phyloP scores from a whole-genome alignment of 2,329 filamentous ascomycete species.

The Claviceps capensis region DNA sequence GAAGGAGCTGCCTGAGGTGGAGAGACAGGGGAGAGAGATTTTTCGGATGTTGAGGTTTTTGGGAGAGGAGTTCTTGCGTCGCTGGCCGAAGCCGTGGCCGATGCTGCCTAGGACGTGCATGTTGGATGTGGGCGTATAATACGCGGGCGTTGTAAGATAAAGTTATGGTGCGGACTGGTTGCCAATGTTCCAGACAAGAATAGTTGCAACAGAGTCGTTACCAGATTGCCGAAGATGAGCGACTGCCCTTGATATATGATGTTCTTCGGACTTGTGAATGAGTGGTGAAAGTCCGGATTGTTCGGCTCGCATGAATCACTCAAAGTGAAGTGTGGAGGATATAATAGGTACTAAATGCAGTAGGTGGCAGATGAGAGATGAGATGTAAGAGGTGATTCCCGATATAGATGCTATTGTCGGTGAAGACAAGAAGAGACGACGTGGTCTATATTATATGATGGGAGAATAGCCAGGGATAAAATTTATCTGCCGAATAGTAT shows the following conservation, averaged over 20 bases:
- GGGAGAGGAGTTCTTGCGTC: conserved; percentile 22
- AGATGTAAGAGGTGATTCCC: neutral
- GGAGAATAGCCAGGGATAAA: no score
- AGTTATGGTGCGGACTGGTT: no score
- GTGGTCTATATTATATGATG: neutral
- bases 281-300: neutral
- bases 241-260: neutral
- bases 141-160: no score
- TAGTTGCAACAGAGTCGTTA: no score
- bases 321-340: no score
- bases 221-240: no score
- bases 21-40: conserved; percentile 26
- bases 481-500: neutral
- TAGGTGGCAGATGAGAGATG: neutral
- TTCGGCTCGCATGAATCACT: neutral
- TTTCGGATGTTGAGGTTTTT: conserved; percentile 27
- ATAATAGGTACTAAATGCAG: no score
- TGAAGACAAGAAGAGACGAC: neutral
- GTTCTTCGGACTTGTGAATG: neutral
- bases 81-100: conserved; percentile 21
- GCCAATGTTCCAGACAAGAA: no score
- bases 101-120: conserved; percentile 22
- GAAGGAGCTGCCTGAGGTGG: conserved; percentile 21
- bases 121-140: conserved; percentile 4
- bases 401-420: no score